Percentiles rank a stretch among this genome's conserved stretches.
These are phyloP conservation scores for Tuber borchii DNA, from an alignment of 495 filamentous ascomycete genomes.

Conservation along the genomic window DNA sequence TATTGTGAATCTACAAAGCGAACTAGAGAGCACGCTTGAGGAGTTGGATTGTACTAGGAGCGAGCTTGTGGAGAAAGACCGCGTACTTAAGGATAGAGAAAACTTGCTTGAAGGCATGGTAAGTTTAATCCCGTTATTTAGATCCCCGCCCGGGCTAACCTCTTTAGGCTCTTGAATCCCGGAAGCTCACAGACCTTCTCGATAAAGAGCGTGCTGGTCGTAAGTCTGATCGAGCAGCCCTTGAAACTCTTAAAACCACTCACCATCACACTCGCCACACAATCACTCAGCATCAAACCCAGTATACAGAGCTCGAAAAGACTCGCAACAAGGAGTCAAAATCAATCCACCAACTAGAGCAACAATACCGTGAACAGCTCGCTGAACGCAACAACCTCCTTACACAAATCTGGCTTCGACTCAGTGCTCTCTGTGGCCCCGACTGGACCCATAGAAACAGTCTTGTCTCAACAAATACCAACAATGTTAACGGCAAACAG, in stretches of 20 bases:
- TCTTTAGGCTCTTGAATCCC: conserved; percentile 69
- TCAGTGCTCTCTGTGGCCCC: conserved; percentile 75
- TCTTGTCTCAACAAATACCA: conserved; percentile 69
- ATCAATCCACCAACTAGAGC: conserved; percentile 65
- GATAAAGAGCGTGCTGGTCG: conserved; percentile 85
- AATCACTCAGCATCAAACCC: conserved; percentile 72
- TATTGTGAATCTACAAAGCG: conserved; percentile 77
- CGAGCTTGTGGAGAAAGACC: conserved; percentile 77
- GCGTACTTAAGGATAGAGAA: conserved; percentile 83
- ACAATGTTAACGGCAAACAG: conserved; percentile 28
- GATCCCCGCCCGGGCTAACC: conserved; percentile 10
- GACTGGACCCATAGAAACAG: conserved; percentile 91
- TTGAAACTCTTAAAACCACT: conserved; percentile 78
- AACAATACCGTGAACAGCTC: conserved; percentile 75
- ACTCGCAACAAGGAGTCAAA: conserved; percentile 65
- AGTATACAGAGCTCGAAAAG: conserved; percentile 76
- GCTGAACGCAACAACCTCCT: conserved; percentile 83
- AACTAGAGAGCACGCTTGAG: conserved; percentile 72
- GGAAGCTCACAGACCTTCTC: conserved; percentile 76
- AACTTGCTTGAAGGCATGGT: conserved; percentile 65
- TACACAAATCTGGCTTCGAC: conserved; percentile 75
- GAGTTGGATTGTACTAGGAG: conserved; percentile 72
- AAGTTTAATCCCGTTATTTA: conserved; percentile 5
- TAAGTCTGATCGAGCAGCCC: conserved; percentile 73
- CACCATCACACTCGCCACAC: conserved; percentile 77